Base-by-base conservation (phyloP, 164 flowering plant genomes). In the Annona squamosa region DNA sequence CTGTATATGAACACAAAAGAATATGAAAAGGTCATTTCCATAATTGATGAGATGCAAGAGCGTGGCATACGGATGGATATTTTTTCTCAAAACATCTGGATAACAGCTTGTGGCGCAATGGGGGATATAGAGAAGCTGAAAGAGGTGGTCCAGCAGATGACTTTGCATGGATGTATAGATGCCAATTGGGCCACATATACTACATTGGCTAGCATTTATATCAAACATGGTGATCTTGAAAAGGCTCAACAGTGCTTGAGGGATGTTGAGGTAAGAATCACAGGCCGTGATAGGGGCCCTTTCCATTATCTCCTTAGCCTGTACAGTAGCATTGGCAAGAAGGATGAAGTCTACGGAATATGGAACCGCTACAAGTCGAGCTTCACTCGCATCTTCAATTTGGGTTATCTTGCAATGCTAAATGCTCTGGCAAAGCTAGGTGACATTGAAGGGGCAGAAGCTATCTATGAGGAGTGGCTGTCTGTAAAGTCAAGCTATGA, bases 11-110 rank as follows among this genome's bases (percentile, higher is more conserved):
- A 88, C 73, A 81, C 88, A 47, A 82, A 79, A 71, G 89, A 92
- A 52, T 83, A 84, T 69, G 93, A 86, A 9, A 88, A 86, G 79
- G 91, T 85, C 59, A 88, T 88, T n/a, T 70, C 77, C 0, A 26
- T 91, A 78, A 73, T 89, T 74, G 74, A 82, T 7, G 98, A 92
- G 77, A 89, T 95, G 96, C 80, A 74, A 78, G 84, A 86, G 79
- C 92, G 84, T 46, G 75, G 75, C 13, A 74, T 89, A 71, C 78
- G 65, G 1, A 79, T 91, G 13, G 96, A 95, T 81, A 63, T 86
- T n/a, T 95, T 90, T 75, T 83, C 98, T 3, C 92, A 91, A 76
- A 92, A 91, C 72, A 95, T 95, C 45, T 92, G 99, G 98, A 70
- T 95, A 63, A 89, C 97, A 45, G 81, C 86, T 64, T 74, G 84